Evolutionary conservation across 2,329 filamentous ascomycete species (phyloP), one percentile per base, ranked within the genome.

Genomic region (Hypoxylon sp.): DNA sequence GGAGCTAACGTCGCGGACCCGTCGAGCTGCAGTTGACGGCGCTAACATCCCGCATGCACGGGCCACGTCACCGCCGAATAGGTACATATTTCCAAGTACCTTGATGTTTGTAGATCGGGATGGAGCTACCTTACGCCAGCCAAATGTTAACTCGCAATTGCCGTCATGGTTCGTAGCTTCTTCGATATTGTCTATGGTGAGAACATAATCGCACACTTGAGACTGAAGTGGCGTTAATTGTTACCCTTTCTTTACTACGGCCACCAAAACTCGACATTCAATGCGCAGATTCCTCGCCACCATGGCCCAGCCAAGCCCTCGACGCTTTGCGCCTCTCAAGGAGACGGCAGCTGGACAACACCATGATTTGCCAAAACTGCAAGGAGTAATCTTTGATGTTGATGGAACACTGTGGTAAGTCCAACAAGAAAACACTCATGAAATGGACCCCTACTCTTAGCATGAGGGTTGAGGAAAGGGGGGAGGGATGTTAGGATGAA

Each of bases 321-420:
- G 82, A 70, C 83, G 82, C 32, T 91, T 91, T 74, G 86, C 87
- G 47, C 88, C 89, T 10, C 77, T 91, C 53, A 82, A 80, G 64
- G 75, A 79, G 19, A 79, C 78, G 6, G 79, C 78, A 4, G 72
- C 75, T 8, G 69, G 67, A 10, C 70, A 79, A 4, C 74, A 78
- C 2, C 72, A 75, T 24, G 76, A 76, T 7, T 76, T 80, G 21
- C 86, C 86, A 1, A 82, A 77, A 62, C 79, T 92, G 29, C 83
- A 84, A 67, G 89, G 89, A 2, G 81, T 91, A 1, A 85, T 98
- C 13, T 98, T 98, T 80, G 95, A 99, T 81, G 93, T 99, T 70
- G 95, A 99, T 80, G 95, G 95, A 2, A 99, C 95, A 24, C 81
- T 98, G 67, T 98, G 92, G 94, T 97, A 81, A 82, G 90, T 84